Base-by-base conservation (phyloP, 305 asterid species). In the Ajuga reptans region DNA sequence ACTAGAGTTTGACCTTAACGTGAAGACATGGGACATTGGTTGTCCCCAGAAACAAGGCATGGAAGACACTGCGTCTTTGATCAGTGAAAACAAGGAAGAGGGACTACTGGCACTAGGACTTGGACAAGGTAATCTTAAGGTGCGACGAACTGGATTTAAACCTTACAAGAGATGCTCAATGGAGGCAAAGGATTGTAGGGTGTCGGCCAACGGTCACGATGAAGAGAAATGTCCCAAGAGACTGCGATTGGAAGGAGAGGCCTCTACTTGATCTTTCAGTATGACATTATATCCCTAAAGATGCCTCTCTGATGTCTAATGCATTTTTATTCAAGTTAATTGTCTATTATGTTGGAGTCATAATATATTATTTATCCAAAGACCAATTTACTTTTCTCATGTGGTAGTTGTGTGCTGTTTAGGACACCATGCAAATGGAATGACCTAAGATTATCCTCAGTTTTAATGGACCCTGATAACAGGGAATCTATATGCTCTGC, bases 81-180 rank as follows among this genome's bases (percentile, higher is more conserved):
- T 72, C 29, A 75, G 78, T 46, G 87, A 78, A 70, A 80, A 79
- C 78, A 75, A 76, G 63, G 85, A 79, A 46, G 89, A 69, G 37
- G 86, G 81, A 24, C 66, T 69, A 9, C 81, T 79, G 63, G 65
- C 73, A 29, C 6, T 69, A 71, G 91, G 89, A 53, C 80, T 81
- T 55, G 86, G 84, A 74, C 79, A 79, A 4, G 65, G 73, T 36
- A 92, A 87, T 77, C 82, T 86, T 67, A 89, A 84, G 77, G 78
- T 84, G 37, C 68, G 78, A 1, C 83, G 77, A 54, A 86, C 87
- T 16, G 98, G 98, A 66, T 93, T 93, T 69, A 93, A 87, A 80
- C 98, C 98, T 56, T 90, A 92, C 83, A 92, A 93, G 83, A 88
- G 98, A 72, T 93, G 98, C 75, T 86, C 97, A 5, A 65, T 82